Percentiles rank a stretch among this genome's conserved stretches.
These are phyloP conservation scores for Suhomyces kilbournensis DNA, from an alignment of 805 yeast species.

Conservation along the genomic window DNA sequence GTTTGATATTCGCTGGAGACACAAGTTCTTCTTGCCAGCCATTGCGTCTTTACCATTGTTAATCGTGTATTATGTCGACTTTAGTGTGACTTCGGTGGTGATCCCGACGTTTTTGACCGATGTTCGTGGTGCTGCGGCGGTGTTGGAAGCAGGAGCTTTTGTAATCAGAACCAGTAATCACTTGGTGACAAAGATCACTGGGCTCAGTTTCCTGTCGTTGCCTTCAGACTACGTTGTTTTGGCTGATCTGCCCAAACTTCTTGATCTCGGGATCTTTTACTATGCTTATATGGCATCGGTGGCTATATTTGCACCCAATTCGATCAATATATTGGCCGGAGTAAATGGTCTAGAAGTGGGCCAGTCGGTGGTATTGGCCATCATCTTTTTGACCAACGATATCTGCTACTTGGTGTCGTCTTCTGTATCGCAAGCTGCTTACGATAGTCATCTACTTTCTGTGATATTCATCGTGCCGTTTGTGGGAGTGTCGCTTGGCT, in stretches of 20 bases:
- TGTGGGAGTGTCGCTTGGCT: constrained; percentile 75
- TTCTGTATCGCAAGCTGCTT: constrained; percentile 49
- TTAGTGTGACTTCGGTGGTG: constrained; percentile 83
- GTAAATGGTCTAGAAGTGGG: constrained; percentile 96
- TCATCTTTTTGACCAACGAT: constrained; percentile 75
- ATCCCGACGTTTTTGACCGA: constrained; percentile 67
- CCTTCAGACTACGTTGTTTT: constrained; percentile 33
- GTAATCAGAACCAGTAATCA: constrained; percentile 30
- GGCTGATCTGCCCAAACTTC: constrained; percentile 39
- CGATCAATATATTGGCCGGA: constrained; percentile 94
- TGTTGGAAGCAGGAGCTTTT: constrained; percentile 18
- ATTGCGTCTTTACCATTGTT: constrained; percentile 89
- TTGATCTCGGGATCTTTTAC: constrained; percentile 78
- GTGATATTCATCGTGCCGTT: constrained; percentile 80
- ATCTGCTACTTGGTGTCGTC: constrained; percentile 54
- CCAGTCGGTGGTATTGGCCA: constrained; percentile 77
- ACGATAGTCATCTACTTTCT: constrained; percentile 80
- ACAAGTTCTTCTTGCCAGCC: constrained; percentile 93
- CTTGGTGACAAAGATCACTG: constrained; percentile 30
- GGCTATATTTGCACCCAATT: constrained; percentile 92
- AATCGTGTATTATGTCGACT: constrained; percentile 89
- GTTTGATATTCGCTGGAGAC: constrained; percentile 96
- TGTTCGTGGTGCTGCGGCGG: constrained; percentile 24
- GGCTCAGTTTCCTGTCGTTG: constrained; percentile 38
- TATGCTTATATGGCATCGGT: constrained; percentile 88